phyloP scores from a whole-genome alignment of 2,329 filamentous ascomycete species.

The Neofusicoccum sp. region DNA sequence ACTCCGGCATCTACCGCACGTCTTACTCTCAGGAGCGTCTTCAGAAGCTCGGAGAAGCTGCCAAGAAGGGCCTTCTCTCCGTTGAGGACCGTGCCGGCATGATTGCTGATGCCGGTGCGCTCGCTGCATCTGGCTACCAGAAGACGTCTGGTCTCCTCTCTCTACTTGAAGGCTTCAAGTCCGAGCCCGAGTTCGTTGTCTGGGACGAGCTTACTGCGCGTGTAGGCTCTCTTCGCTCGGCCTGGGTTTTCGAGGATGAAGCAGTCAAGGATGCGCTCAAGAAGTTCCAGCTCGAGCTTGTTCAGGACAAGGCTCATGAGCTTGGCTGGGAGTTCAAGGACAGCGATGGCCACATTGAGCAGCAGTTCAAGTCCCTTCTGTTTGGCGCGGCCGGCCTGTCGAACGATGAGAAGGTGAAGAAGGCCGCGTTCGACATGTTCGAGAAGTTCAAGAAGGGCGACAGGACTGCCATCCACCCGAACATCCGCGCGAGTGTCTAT shows the following conservation, averaged over 20 bases:
- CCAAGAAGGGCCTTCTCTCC: slow-evolving; percentile 73
- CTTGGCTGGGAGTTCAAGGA: slow-evolving; percentile 86
- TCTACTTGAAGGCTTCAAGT: slow-evolving; percentile 77
- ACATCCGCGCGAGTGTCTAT: slow-evolving; percentile 84
- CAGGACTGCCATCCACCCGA: slow-evolving; percentile 79
- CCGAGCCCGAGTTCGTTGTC: slow-evolving; percentile 84
- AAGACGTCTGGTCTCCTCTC: slow-evolving; percentile 87
- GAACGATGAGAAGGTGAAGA: slow-evolving; percentile 74
- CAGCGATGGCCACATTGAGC: slow-evolving; percentile 80
- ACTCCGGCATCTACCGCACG: slow-evolving; percentile 88
- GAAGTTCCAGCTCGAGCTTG: slow-evolving; percentile 76
- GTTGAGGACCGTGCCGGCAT: slow-evolving; percentile 93
- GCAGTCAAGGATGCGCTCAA: slow-evolving; percentile 72
- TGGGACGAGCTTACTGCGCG: slow-evolving; percentile 89
- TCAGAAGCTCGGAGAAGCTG: slow-evolving; percentile 81
- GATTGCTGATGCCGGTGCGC: slow-evolving; percentile 83
- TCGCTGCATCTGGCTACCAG: slow-evolving; percentile 87
- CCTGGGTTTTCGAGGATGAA: slow-evolving; percentile 86
- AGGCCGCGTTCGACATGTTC: slow-evolving; percentile 87
- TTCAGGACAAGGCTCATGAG: slow-evolving; percentile 77
- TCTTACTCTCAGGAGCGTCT: slow-evolving; percentile 82
- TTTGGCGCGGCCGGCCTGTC: slow-evolving; percentile 80
- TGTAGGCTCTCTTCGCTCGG: slow-evolving; percentile 72
- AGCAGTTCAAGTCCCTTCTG: slow-evolving; percentile 91
- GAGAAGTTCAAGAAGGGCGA: slow-evolving; percentile 78